phyloP scores from a whole-genome alignment of 371 early-diverging fungal genomes.

The Dinochytrium kinnereticum region DNA sequence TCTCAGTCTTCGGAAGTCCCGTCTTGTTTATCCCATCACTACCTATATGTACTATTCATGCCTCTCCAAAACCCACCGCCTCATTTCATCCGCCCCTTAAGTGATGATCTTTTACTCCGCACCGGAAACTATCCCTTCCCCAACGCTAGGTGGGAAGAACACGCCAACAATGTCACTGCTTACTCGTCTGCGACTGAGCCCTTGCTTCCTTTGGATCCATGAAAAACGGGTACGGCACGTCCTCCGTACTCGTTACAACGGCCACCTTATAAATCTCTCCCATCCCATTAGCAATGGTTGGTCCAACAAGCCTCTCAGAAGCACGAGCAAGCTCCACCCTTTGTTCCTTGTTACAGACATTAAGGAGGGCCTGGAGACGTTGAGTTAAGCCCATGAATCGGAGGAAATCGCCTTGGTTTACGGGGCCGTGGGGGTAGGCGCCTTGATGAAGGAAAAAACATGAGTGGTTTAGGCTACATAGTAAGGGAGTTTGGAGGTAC shows the following conservation, averaged over 20 bases:
- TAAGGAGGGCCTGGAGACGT: conserved; percentile 74
- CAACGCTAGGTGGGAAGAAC: too few relatives aligned
- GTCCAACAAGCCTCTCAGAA: conserved; percentile 59
- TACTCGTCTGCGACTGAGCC: too few relatives aligned
- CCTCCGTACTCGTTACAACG: conserved; percentile 28
- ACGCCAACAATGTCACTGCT: too few relatives aligned
- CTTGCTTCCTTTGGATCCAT: neutral
- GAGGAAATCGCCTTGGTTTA: conserved; percentile 83
- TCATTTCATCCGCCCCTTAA: neutral
- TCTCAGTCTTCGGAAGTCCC: too few relatives aligned
- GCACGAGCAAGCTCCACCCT: conserved; percentile 69
- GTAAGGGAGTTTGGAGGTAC: conserved; percentile 32
- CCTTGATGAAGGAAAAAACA: neutral
- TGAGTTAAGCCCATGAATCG: conserved; percentile 83
- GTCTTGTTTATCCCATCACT: too few relatives aligned
- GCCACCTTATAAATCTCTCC: conserved; percentile 49
- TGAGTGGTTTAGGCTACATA: neutral
- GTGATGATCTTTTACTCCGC: too few relatives aligned
- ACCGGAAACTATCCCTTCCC: too few relatives aligned
- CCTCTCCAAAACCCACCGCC: too few relatives aligned
- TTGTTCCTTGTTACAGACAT: conserved; percentile 55
- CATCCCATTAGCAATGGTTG: conserved; percentile 37
- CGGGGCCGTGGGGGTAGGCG: conserved; percentile 74
- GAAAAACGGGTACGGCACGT: conserved; percentile 41
- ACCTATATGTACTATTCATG: too few relatives aligned